A percentile compares a stretch with the other conserved stretches of the same genome.
Evolutionary conservation across 2,329 filamentous ascomycete species (phyloP).

Genomic region (Colletotrichum sp.): DNA sequence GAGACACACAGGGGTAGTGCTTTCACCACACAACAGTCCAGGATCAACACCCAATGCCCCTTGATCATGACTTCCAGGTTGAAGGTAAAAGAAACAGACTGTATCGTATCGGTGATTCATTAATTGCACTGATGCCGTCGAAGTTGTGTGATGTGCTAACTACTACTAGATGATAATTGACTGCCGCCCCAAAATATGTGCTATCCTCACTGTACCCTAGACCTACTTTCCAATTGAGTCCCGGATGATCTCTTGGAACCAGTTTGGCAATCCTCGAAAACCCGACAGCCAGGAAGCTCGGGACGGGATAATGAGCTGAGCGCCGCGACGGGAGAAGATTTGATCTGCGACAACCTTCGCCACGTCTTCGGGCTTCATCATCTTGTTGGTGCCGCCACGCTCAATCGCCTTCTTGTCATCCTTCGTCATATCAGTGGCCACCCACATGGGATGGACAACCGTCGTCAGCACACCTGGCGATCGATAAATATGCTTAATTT

Average conservation of each 20-base stretch:
- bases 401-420: not conserved
- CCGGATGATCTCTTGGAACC: not conserved
- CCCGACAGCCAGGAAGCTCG: not conserved
- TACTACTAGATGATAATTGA: not conserved
- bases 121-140: not conserved
- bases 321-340: not conserved
- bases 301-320: not conserved
- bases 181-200: not conserved
- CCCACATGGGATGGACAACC: not conserved
- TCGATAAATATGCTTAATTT: not conserved
- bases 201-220: not conserved
- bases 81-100: not conserved
- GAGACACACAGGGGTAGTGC: not conserved
- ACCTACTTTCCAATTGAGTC: not conserved
- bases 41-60: not conserved
- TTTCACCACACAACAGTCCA: not conserved
- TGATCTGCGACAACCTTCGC: not conserved
- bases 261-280: not conserved
- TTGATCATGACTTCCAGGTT: not conserved
- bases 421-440: not conserved
- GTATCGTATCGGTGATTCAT: not conserved
- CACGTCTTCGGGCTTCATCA: not conserved
- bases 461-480: not conserved
- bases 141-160: not conserved
- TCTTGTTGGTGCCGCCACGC: not conserved